Conservation (phyloP, 139 green algal species). For the Chlorella sp. region DNA sequence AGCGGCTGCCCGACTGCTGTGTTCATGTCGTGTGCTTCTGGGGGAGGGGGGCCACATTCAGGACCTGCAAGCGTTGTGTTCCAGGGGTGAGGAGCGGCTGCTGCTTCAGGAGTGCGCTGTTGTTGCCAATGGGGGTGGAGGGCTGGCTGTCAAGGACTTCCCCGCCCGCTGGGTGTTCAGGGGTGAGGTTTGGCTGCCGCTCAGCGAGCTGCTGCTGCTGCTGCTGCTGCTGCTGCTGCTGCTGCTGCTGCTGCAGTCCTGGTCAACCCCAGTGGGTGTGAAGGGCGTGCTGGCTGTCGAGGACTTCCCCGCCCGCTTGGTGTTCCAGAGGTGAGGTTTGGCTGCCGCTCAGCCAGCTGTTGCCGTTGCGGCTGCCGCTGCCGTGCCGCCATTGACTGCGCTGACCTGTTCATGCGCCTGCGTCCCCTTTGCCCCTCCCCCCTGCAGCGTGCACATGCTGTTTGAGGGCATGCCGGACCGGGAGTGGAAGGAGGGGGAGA, state of each 20-base stretch:
- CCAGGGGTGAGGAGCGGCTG: not conserved
- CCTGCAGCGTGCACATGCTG: conserved; percentile 88
- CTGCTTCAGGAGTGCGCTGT: too few species aligned
- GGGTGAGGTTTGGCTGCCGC: conserved; percentile 25
- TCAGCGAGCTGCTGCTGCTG: too few species aligned
- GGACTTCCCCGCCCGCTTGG: conserved; percentile 79
- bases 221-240: not conserved
- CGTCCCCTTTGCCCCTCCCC: not conserved
- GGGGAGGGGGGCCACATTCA: too few species aligned
- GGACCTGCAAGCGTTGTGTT: not conserved
- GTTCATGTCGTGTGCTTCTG: too few species aligned
- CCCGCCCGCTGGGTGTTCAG: conserved; percentile 92
- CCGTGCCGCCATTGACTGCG: not conserved
- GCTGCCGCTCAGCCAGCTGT: too few species aligned
- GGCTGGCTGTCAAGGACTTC: conserved; percentile 75
- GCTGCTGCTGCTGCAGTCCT: too few species aligned
- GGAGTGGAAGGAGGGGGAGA: conserved; percentile 79
- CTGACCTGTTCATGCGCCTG: too few species aligned
- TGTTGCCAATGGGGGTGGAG: conserved; percentile 80
- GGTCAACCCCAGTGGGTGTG: too few species aligned
- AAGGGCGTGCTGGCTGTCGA: conserved; percentile 93
- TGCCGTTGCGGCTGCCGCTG: not conserved
- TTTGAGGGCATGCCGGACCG: conserved; percentile 92
- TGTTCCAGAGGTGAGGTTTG: conserved; percentile 84
- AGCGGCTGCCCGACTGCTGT: too few species aligned